These are phyloP conservation scores for Diaporthe amygdali DNA, from an alignment of 2,329 filamentous ascomycete genomes.

Conservation along the genomic window DNA sequence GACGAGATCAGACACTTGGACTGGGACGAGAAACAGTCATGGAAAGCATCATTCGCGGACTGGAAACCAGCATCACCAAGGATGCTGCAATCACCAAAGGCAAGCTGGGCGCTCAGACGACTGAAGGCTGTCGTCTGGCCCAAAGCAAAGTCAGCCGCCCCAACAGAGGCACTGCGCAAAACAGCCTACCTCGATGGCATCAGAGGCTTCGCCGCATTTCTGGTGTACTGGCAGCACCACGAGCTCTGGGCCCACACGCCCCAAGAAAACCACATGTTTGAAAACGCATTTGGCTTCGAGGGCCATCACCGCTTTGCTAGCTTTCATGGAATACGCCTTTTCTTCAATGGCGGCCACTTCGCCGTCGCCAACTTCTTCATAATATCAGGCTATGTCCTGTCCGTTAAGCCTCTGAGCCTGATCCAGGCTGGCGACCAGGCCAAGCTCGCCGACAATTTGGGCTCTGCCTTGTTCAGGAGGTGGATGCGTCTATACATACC, in stretches of 20 bases:
- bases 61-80: constrained; percentile 33
- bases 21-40: constrained; percentile 29
- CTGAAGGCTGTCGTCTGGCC: constrained; percentile 24
- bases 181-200: constrained; percentile 71
- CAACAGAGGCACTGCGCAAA: constrained; percentile 41
- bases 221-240: constrained; percentile 70
- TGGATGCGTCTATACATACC: constrained; percentile 56
- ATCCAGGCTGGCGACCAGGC: constrained; percentile 49
- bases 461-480: constrained; percentile 53
- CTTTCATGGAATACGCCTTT: constrained; percentile 62
- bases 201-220: constrained; percentile 68
- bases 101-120: constrained; percentile 18
- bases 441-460: constrained; percentile 48
- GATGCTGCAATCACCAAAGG: constrained; percentile 17
- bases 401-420: constrained; percentile 52
- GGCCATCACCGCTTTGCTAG: constrained; percentile 53
- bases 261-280: constrained; percentile 46
- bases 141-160: constrained; percentile 14
- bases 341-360: constrained; percentile 67
- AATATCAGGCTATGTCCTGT: constrained; percentile 62
- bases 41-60: constrained; percentile 25
- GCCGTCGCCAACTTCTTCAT: constrained; percentile 63
- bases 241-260: constrained; percentile 59
- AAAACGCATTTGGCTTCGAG: constrained; percentile 58
- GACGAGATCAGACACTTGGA: constrained; percentile 35